Conservation (phyloP, 1,139 yeast genomes). For the Yamadazyma triangularis region DNA sequence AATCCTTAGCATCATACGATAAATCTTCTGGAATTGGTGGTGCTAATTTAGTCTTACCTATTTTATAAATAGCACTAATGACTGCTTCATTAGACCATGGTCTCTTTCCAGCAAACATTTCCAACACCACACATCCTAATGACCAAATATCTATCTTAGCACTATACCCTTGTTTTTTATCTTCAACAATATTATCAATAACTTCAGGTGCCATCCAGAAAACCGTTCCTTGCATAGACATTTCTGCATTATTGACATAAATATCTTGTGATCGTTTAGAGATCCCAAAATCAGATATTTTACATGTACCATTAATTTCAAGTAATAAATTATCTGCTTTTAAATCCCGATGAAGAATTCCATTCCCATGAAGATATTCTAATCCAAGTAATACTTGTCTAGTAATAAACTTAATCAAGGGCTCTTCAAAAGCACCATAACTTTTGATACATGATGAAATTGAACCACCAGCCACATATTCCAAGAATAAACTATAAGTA, state of each 20-base stretch:
- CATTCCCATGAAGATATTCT: slow-evolving; percentile 78
- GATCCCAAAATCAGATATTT: slow-evolving; percentile 95
- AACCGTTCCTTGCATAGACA: slow-evolving; percentile 98
- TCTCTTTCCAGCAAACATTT: slow-evolving; percentile 85
- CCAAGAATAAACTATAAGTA: slow-evolving; percentile 81
- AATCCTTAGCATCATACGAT: slow-evolving; percentile 60
- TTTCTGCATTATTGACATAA: slow-evolving; percentile 85
- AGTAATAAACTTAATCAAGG: slow-evolving; percentile 66
- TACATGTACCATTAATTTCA: slow-evolving; percentile 91
- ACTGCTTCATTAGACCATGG: slow-evolving; percentile 84
- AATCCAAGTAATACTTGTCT: slow-evolving; percentile 80
- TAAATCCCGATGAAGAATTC: slow-evolving; percentile 90
- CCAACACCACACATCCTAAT: slow-evolving; percentile 90
- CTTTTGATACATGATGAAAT: slow-evolving; percentile 81
- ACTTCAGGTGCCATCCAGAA: slow-evolving; percentile 99
- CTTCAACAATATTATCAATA: slow-evolving; percentile 70
- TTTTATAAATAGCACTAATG: slow-evolving; percentile 72
- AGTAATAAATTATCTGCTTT: slow-evolving; percentile 90
- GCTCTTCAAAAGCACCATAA: slow-evolving; percentile 83
- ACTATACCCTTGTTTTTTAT: slow-evolving; percentile 86
- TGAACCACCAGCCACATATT: slow-evolving; percentile 97
- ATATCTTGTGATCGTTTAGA: slow-evolving; percentile 85
- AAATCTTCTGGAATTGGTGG: slow-evolving; percentile 96
- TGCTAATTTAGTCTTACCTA: slow-evolving; percentile 70
- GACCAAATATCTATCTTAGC: slow-evolving; percentile 96